A percentile compares a stretch with the other conserved stretches of the same genome.
Conservation (phyloP, 164 flowering plant species). For the Kingdonia uniflora region DNA sequence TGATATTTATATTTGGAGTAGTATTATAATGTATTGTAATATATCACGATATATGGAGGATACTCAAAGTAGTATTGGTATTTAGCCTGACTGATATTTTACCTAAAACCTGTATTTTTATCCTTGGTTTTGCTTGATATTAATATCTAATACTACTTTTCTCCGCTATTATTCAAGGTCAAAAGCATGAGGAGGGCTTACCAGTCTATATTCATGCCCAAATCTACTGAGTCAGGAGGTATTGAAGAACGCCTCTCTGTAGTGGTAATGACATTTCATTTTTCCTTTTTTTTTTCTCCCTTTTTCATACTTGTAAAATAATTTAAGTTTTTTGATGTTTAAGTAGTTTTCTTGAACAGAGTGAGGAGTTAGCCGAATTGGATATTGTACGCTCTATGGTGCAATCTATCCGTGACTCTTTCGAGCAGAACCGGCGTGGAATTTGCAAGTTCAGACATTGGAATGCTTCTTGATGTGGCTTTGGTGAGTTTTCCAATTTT, state of each 20-base stretch:
- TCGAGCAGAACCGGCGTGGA: slow-evolving; percentile 65
- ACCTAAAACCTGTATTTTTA: too few species aligned
- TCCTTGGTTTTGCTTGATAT: too few species aligned
- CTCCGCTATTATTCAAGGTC: slow-evolving; percentile 38
- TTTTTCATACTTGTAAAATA: background rate
- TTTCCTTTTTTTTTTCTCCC: too few species aligned
- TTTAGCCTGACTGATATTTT: too few species aligned
- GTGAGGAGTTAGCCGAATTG: slow-evolving; percentile 35
- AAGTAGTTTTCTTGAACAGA: slow-evolving; percentile 37
- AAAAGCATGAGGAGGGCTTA: slow-evolving; percentile 68
- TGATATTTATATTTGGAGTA: too few species aligned
- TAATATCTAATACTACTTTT: background rate
- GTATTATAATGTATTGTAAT: too few species aligned
- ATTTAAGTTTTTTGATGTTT: background rate
- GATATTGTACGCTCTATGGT: slow-evolving; percentile 57
- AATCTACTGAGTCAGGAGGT: slow-evolving; percentile 26
- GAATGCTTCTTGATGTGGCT: slow-evolving; percentile 34
- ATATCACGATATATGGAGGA: too few species aligned
- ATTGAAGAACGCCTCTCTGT: slow-evolving; percentile 60
- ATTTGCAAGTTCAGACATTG: slow-evolving; percentile 74
- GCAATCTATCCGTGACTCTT: slow-evolving; percentile 73
- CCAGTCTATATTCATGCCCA: slow-evolving; percentile 59
- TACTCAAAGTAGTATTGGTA: too few species aligned
- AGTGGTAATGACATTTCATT: slow-evolving; percentile 42
- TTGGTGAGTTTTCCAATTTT: slow-evolving; percentile 6